Evolutionary conservation across 2,329 filamentous ascomycete genomes (phyloP).

Genomic region (Orbilia javanica): DNA sequence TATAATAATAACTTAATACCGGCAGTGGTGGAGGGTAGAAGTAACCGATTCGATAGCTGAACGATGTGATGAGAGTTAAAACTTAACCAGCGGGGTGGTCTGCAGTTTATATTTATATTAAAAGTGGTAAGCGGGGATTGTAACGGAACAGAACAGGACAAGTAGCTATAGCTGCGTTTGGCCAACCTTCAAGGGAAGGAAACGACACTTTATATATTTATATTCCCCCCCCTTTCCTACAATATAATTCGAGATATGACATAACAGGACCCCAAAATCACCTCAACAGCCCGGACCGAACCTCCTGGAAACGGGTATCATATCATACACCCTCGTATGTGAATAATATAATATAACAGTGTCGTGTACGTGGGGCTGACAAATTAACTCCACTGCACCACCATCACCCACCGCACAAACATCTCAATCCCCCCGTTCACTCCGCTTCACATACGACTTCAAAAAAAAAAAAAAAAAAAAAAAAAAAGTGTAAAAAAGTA

Average conservation of each 20-base stretch:
- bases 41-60: not conserved
- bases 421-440: not conserved
- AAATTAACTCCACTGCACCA: conserved; percentile 38
- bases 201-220: not conserved
- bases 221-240: not conserved
- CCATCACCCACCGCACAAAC: not conserved
- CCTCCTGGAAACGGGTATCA: conserved; percentile 35
- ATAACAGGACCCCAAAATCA: conserved; percentile 26
- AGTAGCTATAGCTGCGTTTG: not conserved
- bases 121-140: not conserved
- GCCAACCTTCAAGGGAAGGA: too few species aligned
- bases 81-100: not conserved
- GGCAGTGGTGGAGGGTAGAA: too few species aligned
- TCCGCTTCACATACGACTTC: too few species aligned
- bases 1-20: too few species aligned
- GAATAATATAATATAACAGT: too few species aligned
- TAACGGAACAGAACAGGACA: not conserved
- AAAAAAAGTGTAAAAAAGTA: too few species aligned
- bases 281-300: conserved; percentile 45
- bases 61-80: not conserved
- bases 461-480: too few species aligned
- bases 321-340: too few species aligned
- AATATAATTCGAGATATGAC: conserved; percentile 8
- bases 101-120: not conserved
- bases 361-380: conserved; percentile 30